phyloP scores from a whole-genome alignment of 148 eudicot genomes.

The Dysphania ambrosioides region DNA sequence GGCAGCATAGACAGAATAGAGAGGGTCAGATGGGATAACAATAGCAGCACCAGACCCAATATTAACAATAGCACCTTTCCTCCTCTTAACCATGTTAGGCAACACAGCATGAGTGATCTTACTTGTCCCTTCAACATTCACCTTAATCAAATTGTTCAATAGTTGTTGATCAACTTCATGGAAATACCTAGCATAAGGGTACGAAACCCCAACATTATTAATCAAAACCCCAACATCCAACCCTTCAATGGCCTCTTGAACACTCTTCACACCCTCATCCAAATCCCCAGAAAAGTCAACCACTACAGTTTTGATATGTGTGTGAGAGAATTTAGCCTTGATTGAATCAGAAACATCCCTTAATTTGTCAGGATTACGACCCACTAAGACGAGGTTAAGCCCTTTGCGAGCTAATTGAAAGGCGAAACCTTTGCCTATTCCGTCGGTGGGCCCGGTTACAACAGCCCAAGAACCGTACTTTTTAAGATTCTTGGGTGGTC shows the following conservation, averaged over 20 bases:
- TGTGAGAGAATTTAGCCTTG: conserved; percentile 30
- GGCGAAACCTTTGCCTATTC: conserved; percentile 87
- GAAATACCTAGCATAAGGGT: conserved; percentile 48
- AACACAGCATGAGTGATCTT: conserved; percentile 46
- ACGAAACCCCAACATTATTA: conserved; percentile 52
- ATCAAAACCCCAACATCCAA: conserved; percentile 57
- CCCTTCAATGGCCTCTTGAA: conserved; percentile 34
- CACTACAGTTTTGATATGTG: conserved; percentile 35
- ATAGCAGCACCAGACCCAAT: conserved; percentile 63
- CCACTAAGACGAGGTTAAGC: conserved; percentile 66
- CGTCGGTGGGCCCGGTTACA: conserved; percentile 91
- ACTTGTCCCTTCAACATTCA: conserved; percentile 47
- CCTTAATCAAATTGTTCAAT: conserved; percentile 35
- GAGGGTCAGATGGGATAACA: conserved; percentile 51
- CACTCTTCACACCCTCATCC: conserved; percentile 33
- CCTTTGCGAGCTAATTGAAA: conserved; percentile 79
- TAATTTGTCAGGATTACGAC: conserved; percentile 74
- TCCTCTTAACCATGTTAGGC: conserved; percentile 40
- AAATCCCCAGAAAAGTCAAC: conserved; percentile 48
- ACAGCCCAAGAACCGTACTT: conserved; percentile 96
- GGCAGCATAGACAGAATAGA: conserved; percentile 50
- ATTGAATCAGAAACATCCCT: conserved; percentile 59
- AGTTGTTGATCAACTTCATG: conserved; percentile 46
- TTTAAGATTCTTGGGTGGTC: conserved; percentile 77
- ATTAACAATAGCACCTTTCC: conserved; percentile 56